Percentiles rank a stretch among this genome's conserved stretches.
Conservation (phyloP, 2,329 filamentous ascomycete species). For the Mariannaea sp. region DNA sequence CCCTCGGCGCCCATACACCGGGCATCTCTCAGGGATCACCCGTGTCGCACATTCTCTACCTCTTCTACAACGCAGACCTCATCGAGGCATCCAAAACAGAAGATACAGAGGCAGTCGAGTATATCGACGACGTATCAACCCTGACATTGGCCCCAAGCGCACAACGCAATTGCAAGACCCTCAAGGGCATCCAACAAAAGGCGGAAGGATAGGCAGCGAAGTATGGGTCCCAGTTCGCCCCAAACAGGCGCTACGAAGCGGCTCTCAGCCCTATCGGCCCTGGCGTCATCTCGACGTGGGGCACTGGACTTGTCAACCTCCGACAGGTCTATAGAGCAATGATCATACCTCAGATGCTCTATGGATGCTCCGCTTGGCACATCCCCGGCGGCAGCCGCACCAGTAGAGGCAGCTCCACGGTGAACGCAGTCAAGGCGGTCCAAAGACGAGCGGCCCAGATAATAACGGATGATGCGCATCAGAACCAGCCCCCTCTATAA, state of each 20-base stretch:
- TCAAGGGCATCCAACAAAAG: background rate
- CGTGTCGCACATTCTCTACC: background rate
- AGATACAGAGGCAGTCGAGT: background rate
- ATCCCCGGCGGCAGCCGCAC: constrained; percentile 3
- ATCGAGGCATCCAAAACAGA: background rate
- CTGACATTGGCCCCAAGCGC: background rate
- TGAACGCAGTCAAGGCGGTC: constrained; percentile 22
- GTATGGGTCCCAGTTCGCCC: background rate
- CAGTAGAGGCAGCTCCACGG: constrained; percentile 3
- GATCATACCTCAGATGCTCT: constrained; percentile 34
- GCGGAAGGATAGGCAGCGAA: background rate
- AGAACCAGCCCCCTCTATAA: background rate
- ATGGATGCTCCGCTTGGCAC: constrained; percentile 37
- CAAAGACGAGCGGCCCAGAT: constrained; percentile 31
- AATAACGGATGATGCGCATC: constrained; percentile 7
- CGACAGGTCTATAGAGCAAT: constrained; percentile 36
- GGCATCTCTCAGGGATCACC: background rate
- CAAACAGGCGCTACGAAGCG: background rate
- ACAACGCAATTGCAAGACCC: background rate
- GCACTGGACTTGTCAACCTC: constrained; percentile 20
- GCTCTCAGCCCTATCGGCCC: background rate
- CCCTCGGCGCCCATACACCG: background rate
- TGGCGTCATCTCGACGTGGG: background rate
- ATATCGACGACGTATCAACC: background rate
- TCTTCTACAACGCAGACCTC: background rate